phyloP scores from a whole-genome alignment of 225 moss, liverwort and hornwort genomes.

The Polytrichum formosum region DNA sequence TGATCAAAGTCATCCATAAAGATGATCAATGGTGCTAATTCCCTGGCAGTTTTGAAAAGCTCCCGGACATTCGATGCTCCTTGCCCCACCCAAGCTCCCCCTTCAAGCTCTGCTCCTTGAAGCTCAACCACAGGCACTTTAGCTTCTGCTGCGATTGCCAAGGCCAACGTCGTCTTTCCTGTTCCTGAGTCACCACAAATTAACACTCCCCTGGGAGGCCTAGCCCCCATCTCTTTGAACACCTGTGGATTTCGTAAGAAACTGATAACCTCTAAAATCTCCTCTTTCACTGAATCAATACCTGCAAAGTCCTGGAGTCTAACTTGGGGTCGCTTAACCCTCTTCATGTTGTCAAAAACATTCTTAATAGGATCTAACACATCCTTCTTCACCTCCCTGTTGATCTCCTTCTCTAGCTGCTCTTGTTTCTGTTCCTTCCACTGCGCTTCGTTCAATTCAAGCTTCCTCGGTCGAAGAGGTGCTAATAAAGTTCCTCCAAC shows the following conservation, averaged over 20 bases:
- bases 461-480: constrained; percentile 65
- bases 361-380: constrained; percentile 85
- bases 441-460: constrained; percentile 64
- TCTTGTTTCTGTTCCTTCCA: constrained; percentile 89
- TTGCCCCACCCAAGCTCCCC: constrained; percentile 99
- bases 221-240: constrained; percentile 92
- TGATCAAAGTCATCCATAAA: constrained; percentile 99
- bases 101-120: constrained; percentile 97
- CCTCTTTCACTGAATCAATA: constrained; percentile 93
- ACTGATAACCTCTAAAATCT: constrained; percentile 86
- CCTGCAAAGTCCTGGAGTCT: constrained; percentile 92
- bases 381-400: constrained; percentile 73
- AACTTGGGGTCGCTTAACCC: constrained; percentile 90
- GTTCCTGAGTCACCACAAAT: constrained; percentile 97
- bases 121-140: constrained; percentile 96
- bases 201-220: constrained; percentile 93
- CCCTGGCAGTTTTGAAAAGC: constrained; percentile 93
- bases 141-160: constrained; percentile 98
- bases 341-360: constrained; percentile 98
- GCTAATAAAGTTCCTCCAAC: constrained; percentile 50
- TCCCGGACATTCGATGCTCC: constrained; percentile 99
- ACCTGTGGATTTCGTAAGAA: constrained; percentile 85
- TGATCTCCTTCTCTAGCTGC: constrained; percentile 85
- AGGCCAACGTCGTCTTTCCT: constrained; percentile 93
- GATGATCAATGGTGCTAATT: constrained; percentile 91